Base-by-base conservation (phyloP, 106 monocot genomes). In the Allium sativum region DNA sequence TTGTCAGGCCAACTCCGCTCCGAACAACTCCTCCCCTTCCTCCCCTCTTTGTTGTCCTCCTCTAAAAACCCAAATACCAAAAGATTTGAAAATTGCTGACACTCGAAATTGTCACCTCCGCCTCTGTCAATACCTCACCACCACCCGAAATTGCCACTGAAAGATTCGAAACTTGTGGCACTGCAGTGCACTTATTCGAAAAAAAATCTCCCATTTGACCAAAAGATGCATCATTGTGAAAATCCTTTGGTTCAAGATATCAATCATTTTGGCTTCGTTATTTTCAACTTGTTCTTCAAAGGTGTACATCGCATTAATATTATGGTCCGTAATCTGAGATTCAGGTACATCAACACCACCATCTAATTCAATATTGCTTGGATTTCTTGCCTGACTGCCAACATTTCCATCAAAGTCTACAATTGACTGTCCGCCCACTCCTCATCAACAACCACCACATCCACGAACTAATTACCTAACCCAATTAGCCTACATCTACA, bases 201-300 rank as follows among this genome's bases (percentile, higher is more conserved):
- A 40, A 67, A 53, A 18, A 12, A 12, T 11, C 52, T 21, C 13
- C 31, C 40, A 64, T 58, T 51, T 42, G 22, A 11, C 19, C 57
- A 44, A 55, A 72, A 19, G 61, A 31, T 22, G 15, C 42, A 54
- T 18, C 45, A 48, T 56, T 20, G 17, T 12, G 15, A 50, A 81
- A 31, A 62, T 68, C 66, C 40, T 79, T 74, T 10, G 74, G 52
- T 66, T 79, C 79, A 46, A 79, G 12, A 44, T 55, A 74, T 22
- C 60, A 70, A 70, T 79, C 66, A 53, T 19, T 70, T 41, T 55
- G 54, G 59, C 42, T 44, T 20, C 20, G 53, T 45, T 46, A 44
- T 18, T 56, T 12, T 21, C n/a, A 54, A 53, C 15, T 20, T 48
- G 54, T 48, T 65, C 61, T 55, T 15, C 74, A 22, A 69, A 78